Base-by-base conservation (phyloP, 805 yeast species). In the Wickerhamiella kurtzmanii region DNA sequence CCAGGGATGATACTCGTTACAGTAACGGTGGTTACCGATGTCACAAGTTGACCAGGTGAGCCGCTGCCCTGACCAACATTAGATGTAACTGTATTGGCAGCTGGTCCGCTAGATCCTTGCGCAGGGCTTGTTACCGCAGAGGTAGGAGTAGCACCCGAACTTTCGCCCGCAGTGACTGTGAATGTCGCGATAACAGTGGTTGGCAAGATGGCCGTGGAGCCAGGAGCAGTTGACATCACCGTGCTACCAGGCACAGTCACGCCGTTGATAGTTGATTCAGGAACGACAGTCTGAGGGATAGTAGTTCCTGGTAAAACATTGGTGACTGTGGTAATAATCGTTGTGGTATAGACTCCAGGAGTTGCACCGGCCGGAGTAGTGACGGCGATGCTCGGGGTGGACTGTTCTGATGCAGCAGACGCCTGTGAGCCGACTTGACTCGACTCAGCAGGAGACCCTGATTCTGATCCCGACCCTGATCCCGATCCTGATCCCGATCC, bases 1-100 rank as follows among this genome's bases (percentile, higher is more conserved):
- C 56, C 58, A 5, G 58, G 56, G n/a, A 47, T 38, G 6, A 50
- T 46, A 11, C 32, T 28, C 42, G 28, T 45, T 18, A 46, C 48
- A n/a, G 46, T 44, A 16, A 43, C 28, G 3, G 45, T 22, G 44
- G 38, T 20, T 16, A 47, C 19, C 6, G 38, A n/a, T 5, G 38
- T 36, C 6, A 36, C 16, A 6, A 17, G 16, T 5, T 17, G 5
- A 6, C 19, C 19, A 36, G 32, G 32, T 6, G 32, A 25, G 6
- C 32, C 32, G 32, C 32, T 11, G 32, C 11, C 11, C 6, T 6
- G 32, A 25, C 9, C 32, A 25, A n/a, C n/a, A n/a, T n/a, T n/a
- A n/a, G n/a, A n/a, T n/a, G n/a, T n/a, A 9, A 9, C 35, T 28
- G 35, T 28, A 9, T 9, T 9, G 9, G 35, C 35, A 15, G 35